Conservation (phyloP, 2,329 filamentous ascomycete genomes). For the Colletotrichum sansevieriae region DNA sequence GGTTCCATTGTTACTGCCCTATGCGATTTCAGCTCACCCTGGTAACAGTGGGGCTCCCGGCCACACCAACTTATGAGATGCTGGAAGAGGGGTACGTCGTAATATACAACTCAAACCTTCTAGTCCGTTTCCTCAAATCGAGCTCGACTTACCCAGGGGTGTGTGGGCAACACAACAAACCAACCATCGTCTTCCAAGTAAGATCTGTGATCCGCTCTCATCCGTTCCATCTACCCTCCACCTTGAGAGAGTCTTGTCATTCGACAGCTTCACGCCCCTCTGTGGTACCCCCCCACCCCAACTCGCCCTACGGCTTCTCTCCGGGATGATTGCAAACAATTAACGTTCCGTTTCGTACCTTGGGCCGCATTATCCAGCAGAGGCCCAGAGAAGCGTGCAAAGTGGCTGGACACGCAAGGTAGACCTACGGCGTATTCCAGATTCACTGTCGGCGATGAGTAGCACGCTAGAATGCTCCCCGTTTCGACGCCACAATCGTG, state of each 20-base stretch:
- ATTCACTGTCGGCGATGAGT: background rate
- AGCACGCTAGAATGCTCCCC: slow-evolving; percentile 9
- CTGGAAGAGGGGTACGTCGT: background rate
- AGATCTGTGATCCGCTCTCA: slow-evolving; percentile 41
- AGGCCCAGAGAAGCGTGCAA: background rate
- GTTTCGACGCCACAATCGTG: slow-evolving; percentile 15
- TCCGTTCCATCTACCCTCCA: slow-evolving; percentile 37
- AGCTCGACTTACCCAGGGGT: slow-evolving; percentile 5
- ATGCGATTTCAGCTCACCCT: too few relatives aligned
- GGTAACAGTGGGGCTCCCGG: too few relatives aligned
- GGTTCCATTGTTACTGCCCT: too few relatives aligned
- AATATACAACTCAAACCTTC: background rate
- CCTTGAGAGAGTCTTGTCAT: slow-evolving; percentile 39
- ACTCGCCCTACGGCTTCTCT: background rate
- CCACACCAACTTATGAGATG: too few relatives aligned
- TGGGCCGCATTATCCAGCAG: slow-evolving; percentile 16
- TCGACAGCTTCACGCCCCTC: slow-evolving; percentile 18
- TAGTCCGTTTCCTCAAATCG: slow-evolving; percentile 24
- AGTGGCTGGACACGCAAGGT: slow-evolving; percentile 18
- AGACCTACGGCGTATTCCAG: slow-evolving; percentile 21
- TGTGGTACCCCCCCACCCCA: background rate
- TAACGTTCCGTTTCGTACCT: slow-evolving; percentile 42
- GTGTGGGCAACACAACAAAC: slow-evolving; percentile 36
- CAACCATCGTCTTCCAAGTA: slow-evolving; percentile 29
- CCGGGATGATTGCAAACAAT: slow-evolving; percentile 41